Base-by-base conservation (phyloP, 148 eudicot genomes). In the Polygonum maritimum region DNA sequence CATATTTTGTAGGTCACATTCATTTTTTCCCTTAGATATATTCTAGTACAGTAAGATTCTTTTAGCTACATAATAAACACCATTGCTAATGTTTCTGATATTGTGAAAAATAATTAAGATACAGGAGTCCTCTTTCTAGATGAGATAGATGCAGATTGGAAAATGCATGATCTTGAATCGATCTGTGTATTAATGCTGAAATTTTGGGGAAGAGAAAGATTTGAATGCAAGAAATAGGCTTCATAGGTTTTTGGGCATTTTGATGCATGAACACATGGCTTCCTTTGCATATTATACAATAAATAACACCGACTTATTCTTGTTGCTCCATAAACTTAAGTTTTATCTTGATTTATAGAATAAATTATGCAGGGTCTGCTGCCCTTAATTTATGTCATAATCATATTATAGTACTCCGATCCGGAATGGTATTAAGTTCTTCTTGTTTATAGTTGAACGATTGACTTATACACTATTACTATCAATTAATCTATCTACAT, bases 231-330 rank as follows among this genome's bases (percentile, higher is more conserved):
- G 71, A 35, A 65, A 65, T 65, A 65, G 71, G 71, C n/a, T 1
- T 1, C 70, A 65, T 65, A 33, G 70, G 19, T 35, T 65, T 65
- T 65, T 33, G 70, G 70, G 2, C 0, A 33, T 65, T 60, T 65
- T 35, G 40, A 65, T 65, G 70, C 70, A 65, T 65, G 41, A 16
- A 65, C 70, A 65, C 71, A 65, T 65, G 71, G 71, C 71, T 36
- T 35, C 19, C 18, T 31, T 14, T 36, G 71, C 71, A 33, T 60
- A 65, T 65, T 62, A 55, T 35, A 63, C 3, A 14, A 65, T 65
- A 14, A 12, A 33, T 35, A 35, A 65, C 71, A 33, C 71, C 71
- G 41, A 33, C 41, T 65, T 33, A 14, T 35, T 21, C 26, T 54
- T 19, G 19, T 21, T n/a, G 7, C 47, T 44, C 9, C 10, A 54